These are phyloP conservation scores for Sechiopsis laciniata DNA, from an alignment of 306 rosid genomes.

Conservation along the genomic window DNA sequence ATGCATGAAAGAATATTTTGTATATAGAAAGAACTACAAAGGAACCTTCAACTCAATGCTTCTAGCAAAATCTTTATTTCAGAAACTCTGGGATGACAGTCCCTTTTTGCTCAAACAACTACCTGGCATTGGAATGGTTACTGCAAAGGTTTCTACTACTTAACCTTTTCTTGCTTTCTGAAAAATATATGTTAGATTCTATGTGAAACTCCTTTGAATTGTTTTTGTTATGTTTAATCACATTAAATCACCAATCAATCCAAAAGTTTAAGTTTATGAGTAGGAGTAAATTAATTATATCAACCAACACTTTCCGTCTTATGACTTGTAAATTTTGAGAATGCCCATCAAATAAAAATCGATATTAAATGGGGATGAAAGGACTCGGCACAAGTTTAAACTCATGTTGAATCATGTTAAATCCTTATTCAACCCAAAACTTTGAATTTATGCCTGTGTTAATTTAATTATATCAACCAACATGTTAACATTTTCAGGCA, in stretches of 20 bases:
- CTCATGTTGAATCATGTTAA: too few relatives aligned
- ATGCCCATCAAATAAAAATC: too few relatives aligned
- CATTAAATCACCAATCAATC: too few relatives aligned
- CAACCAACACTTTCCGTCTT: too few relatives aligned
- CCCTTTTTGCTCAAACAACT: conserved; percentile 83
- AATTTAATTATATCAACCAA: too few relatives aligned
- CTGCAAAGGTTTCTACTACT: conserved; percentile 63
- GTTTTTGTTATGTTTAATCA: conserved; percentile 8
- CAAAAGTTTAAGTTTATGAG: too few relatives aligned
- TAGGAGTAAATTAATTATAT: too few relatives aligned
- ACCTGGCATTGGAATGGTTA: conserved; percentile 98
- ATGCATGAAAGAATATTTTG: conserved; percentile 90
- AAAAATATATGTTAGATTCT: not conserved
- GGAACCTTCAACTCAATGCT: conserved; percentile 70
- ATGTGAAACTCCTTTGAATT: conserved; percentile 12
- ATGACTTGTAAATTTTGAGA: too few relatives aligned
- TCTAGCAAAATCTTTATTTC: conserved; percentile 75
- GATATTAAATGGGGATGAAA: too few relatives aligned
- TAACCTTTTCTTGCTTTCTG: conserved; percentile 17
- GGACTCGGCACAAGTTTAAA: too few relatives aligned
- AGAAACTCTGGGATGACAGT: conserved; percentile 96
- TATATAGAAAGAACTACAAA: conserved; percentile 68
- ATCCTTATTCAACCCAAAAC: too few relatives aligned
- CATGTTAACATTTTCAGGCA: conserved; percentile 53
- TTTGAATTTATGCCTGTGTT: too few relatives aligned